Conservation (phyloP, 805 yeast genomes). For the Candida chilensis region DNA sequence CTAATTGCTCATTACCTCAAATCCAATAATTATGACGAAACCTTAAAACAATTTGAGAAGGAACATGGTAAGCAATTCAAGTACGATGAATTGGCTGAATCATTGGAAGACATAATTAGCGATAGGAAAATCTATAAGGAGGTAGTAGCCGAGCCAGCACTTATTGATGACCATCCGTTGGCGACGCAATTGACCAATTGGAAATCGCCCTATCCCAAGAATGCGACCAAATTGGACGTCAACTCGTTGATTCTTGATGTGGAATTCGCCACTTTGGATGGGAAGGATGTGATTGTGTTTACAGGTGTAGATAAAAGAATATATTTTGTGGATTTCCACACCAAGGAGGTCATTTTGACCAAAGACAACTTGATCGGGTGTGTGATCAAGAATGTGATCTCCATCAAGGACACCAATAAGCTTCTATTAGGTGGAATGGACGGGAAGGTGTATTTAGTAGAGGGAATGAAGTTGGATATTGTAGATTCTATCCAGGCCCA, state of each 20-base stretch:
- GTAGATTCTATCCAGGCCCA: neutral
- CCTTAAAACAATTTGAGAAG: conserved; percentile 38
- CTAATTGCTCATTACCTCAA: conserved; percentile 54
- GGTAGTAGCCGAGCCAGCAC: conserved; percentile 2
- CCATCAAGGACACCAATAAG: conserved; percentile 10
- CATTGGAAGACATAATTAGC: conserved; percentile 24
- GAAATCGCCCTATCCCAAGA: conserved; percentile 20
- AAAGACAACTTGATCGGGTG: conserved; percentile 2
- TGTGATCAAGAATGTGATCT: conserved; percentile 25
- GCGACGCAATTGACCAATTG: conserved; percentile 12
- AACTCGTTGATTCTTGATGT: conserved; percentile 11
- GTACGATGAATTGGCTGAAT: conserved; percentile 16
- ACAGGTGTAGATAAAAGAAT: conserved; percentile 8
- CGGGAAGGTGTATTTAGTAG: conserved; percentile 25
- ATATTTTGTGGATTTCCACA: conserved; percentile 6
- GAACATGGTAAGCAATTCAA: conserved; percentile 29
- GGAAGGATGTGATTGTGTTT: conserved; percentile 6
- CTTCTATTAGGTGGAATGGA: conserved; percentile 43
- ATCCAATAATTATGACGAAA: conserved; percentile 32
- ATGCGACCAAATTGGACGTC: conserved; percentile 3
- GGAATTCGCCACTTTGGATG: conserved; percentile 8
- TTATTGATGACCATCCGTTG: neutral
- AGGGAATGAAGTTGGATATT: conserved; percentile 1
- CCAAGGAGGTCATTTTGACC: conserved; percentile 2
- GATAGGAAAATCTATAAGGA: conserved; percentile 23